Evolutionary conservation across 129 eudicot genomes (phyloP), one percentile per base, ranked within the genome.

Genomic region (Artemisia tridentata): DNA sequence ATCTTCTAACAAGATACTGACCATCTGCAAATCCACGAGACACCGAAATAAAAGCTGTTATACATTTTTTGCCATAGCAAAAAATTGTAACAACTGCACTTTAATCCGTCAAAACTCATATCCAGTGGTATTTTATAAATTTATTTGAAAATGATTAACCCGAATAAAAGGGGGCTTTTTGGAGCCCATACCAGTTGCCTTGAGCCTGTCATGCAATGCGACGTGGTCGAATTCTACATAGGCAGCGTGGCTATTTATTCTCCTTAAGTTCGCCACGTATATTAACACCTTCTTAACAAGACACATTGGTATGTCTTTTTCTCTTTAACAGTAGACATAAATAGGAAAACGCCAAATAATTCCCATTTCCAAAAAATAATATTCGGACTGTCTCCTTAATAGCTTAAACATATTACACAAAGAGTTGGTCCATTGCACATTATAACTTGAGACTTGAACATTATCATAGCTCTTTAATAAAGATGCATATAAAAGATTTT

Each of bases 221-320:
- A 56, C 68, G 80, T 67, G 74, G 41, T 3, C 10, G 16, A n/a
- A 13, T 41, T n/a, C 3, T 58, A 19, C 31, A 47, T 20, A n/a
- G 11, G 74, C 68, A 49, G 11, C 80, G 80, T 75, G 74, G 80
- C 80, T 23, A 46, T 19, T 48, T 67, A 7, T 7, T 66, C 62
- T 57, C 74, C 74, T 41, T 17, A 14, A 45, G 18, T 75, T 46
- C 14, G 68, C 62, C 80, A 58, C 79, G 73, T 74, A 54, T 59
- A 56, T 23, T 66, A 55, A 67, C 53, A 56, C 56, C 38, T 7
- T 16, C 5, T 31, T 43, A 6, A 16, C 72, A 31, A 51, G 45
- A 65, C 67, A 57, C 66, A n/a, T 41, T 10, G 15, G 3, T 17
- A 25, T 23, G 11, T 34, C 14, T 3, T 60, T 72, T 60, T 21